These are phyloP conservation scores for thale cress (Arabidopsis thaliana) DNA, from an alignment of 345 rosid genomes.

Conservation along the genomic window TAIR10.1 NC_003076.8:17012501-17013000, in stretches of 20 bases:
- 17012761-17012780: neutral
- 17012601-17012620: constrained; percentile 77
- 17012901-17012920: constrained; percentile 79
- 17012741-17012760: constrained; percentile 30
- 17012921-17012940: constrained; percentile 1
- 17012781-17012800: constrained; percentile 11
- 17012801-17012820: constrained; percentile 5
- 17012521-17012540: constrained; percentile 61
- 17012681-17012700: constrained; percentile 70
- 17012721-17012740: constrained; percentile 82
- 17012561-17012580: constrained; percentile 88
- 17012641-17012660: constrained; percentile 25
- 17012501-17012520: constrained; percentile 34
- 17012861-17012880: constrained; percentile 87
- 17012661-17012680: constrained; percentile 32
- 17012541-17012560: constrained; percentile 86
- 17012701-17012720: constrained; percentile 97
- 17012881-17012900: constrained; percentile 68
- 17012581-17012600: constrained; percentile 80
- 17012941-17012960: neutral
- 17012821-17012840: constrained; percentile 38
- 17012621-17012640: constrained; percentile 22
- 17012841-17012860: constrained; percentile 92
- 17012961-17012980: constrained; percentile 7
- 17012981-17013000: constrained; percentile 16